A percentile compares a stretch with the other conserved stretches of the same genome.
phyloP scores from a whole-genome alignment of 176 grass and related monocot genomes.

The Zea mays region DNA sequence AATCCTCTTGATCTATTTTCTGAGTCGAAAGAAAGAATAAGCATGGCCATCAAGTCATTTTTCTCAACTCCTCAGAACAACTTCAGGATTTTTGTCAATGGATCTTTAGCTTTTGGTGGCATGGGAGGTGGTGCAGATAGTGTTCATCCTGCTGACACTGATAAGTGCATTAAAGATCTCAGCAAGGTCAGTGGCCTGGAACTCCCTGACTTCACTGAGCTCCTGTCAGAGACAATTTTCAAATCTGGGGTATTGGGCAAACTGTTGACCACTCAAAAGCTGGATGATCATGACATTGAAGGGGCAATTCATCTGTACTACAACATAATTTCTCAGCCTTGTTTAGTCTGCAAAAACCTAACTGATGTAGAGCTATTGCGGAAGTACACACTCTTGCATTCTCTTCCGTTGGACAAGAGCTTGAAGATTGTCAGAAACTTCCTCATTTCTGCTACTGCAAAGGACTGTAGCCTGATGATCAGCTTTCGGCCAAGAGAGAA shows the following conservation, averaged over 20 bases:
- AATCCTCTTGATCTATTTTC: slow-evolving; percentile 93
- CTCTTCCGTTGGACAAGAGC: slow-evolving; percentile 61
- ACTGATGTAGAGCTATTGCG: slow-evolving; percentile 51
- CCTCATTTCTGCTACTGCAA: slow-evolving; percentile 74
- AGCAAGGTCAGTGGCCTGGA: slow-evolving; percentile 55
- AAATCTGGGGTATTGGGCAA: slow-evolving; percentile 59
- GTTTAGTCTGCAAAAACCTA: slow-evolving; percentile 61
- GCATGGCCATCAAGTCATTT: slow-evolving; percentile 64
- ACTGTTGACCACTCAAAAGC: slow-evolving; percentile 76
- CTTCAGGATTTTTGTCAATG: slow-evolving; percentile 82
- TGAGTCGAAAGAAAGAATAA: slow-evolving; percentile 80
- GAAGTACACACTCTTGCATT: slow-evolving; percentile 65
- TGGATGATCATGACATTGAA: slow-evolving; percentile 90
- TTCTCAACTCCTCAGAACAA: slow-evolving; percentile 83
- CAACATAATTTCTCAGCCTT: slow-evolving; percentile 68
- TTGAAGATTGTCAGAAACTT: slow-evolving; percentile 73
- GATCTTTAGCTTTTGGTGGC: slow-evolving; percentile 70
- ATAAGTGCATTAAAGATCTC: slow-evolving; percentile 53
- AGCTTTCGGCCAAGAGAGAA: slow-evolving; percentile 61
- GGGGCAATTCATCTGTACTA: slow-evolving; percentile 91
- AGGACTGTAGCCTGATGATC: slow-evolving; percentile 94
- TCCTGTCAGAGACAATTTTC: slow-evolving; percentile 64
- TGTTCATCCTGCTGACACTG: slow-evolving; percentile 42
- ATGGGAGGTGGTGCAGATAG: slow-evolving; percentile 64
- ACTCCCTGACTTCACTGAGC: slow-evolving; percentile 57